Conservation (phyloP, 768 basidiomycete species). For the Boletus tylopilopsis region DNA sequence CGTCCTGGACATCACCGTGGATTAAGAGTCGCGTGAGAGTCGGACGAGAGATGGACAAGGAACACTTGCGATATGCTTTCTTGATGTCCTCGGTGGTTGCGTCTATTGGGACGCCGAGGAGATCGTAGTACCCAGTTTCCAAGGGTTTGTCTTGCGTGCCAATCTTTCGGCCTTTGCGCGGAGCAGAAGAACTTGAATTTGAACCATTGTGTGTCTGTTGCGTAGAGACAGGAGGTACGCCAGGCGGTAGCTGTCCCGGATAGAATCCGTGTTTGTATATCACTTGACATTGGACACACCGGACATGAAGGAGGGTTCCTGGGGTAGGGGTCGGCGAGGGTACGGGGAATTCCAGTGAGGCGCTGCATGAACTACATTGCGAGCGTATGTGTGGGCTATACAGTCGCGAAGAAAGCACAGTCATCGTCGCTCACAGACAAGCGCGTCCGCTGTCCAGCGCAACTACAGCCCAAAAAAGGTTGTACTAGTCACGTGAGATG, state of each 20-base stretch:
- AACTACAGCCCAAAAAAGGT: slow-evolving; percentile 6
- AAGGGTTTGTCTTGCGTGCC: slow-evolving; percentile 86
- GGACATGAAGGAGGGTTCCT: slow-evolving; percentile 58
- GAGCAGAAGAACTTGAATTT: slow-evolving; percentile 12
- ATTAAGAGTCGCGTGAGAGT: background rate
- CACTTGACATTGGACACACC: slow-evolving; percentile 65
- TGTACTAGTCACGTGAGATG: slow-evolving; percentile 14
- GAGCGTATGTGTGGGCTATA: slow-evolving; percentile 65
- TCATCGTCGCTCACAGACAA: slow-evolving; percentile 36
- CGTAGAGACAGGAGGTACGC: slow-evolving; percentile 11
- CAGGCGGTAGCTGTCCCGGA: slow-evolving; percentile 50
- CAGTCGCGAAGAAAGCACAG: slow-evolving; percentile 58
- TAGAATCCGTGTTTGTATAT: slow-evolving; percentile 66
- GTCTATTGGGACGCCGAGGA: slow-evolving; percentile 68
- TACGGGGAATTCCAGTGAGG: slow-evolving; percentile 63
- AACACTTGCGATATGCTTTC: slow-evolving; percentile 74
- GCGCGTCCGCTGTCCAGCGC: background rate
- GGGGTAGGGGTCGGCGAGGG: slow-evolving; percentile 55
- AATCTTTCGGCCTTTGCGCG: slow-evolving; percentile 67
- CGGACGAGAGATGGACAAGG: background rate
- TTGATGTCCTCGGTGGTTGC: slow-evolving; percentile 85
- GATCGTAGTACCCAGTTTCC: slow-evolving; percentile 89
- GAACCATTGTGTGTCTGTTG: slow-evolving; percentile 19
- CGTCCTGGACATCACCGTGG: slow-evolving; percentile 44
- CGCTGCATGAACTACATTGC: slow-evolving; percentile 54